Evolutionary conservation across 139 green algal genomes (phyloP), one percentile per base, ranked within the genome.

Genomic region (Pseudopediastrum boryanum): DNA sequence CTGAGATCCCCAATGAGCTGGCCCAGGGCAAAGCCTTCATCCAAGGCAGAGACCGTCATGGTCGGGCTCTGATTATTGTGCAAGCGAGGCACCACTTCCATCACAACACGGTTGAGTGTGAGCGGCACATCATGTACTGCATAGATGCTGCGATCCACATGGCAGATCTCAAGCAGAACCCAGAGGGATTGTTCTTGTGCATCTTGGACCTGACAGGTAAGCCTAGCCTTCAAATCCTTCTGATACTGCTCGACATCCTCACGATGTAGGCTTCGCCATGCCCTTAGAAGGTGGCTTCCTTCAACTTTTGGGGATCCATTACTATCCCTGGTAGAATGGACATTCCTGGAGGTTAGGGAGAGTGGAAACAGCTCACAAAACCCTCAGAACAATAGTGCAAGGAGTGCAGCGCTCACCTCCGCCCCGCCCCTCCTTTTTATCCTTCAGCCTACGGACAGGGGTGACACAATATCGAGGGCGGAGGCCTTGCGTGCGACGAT

Each of bases 121-220:
- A 77, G 33, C 50, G 70, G 51, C 66, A 44, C 70, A 77, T 77
- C 27, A 38, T 23, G 23, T 77, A 77, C 70, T 23, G 16, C 29
- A 27, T 77, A 2, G 70, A 77, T 35, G 50, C 35, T 23, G 10
- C 31, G 12, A 52, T 77, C 31, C 16, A 10, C 46, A 7, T 38
- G 5, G 50, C 48, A 7, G 70, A 68, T 23, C 13, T 35, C 21
- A 8, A 4, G 19, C 23, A 4, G 44, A 75, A 77, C 70, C 50
- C 50, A 8, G 33, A 50, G 3, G 31, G 51, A 33, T 68, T 38
- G 70, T 36, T 67, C 12, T 33, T 67, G 13, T 50, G 31, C 21
- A 23, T 77, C 12, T 51, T 77, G 41, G 68, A 75, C 16, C 43
- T 75, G 68, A 6, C 12, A 63, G 64, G 64, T 54, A 19, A 9